These are phyloP conservation scores for Mollisiaceae sp. DNA, from an alignment of 2,329 filamentous ascomycete species.

Conservation along the genomic window DNA sequence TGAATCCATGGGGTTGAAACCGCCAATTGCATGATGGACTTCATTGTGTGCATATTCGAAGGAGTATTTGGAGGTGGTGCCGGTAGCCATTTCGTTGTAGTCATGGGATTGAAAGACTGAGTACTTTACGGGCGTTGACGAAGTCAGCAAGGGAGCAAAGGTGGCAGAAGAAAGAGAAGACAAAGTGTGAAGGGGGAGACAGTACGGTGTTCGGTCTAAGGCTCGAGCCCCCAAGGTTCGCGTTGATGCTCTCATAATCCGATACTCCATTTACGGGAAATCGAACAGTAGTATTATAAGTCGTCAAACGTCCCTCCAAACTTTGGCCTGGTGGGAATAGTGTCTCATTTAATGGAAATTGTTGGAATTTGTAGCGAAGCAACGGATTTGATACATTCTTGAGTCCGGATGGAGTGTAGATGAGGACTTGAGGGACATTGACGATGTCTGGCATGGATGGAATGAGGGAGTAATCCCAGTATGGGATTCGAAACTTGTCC, in stretches of 20 bases:
- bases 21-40: slow-evolving; percentile 50
- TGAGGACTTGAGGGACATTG: slow-evolving; percentile 40
- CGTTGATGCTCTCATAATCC: slow-evolving; percentile 2
- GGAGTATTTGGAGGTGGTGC: slow-evolving; percentile 45
- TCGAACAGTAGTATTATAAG: slow-evolving; percentile 9
- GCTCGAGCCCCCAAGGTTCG: not conserved
- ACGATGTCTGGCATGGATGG: slow-evolving; percentile 49
- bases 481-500: slow-evolving; percentile 50
- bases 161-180: not conserved
- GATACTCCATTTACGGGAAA: not conserved
- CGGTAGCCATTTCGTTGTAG: slow-evolving; percentile 50
- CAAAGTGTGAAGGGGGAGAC: not conserved
- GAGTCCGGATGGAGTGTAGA: slow-evolving; percentile 36
- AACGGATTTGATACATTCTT: slow-evolving; percentile 55
- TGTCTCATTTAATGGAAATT: slow-evolving; percentile 42
- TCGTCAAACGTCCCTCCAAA: slow-evolving; percentile 1
- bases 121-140: not conserved
- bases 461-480: slow-evolving; percentile 54
- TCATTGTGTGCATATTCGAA: slow-evolving; percentile 52
- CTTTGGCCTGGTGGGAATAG: slow-evolving; percentile 41
- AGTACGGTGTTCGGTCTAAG: slow-evolving; percentile 4
- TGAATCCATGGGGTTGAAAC: slow-evolving; percentile 26
- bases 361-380: slow-evolving; percentile 55
- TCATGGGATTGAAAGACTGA: not conserved
- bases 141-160: not conserved